Conservation (phyloP, 495 filamentous ascomycete genomes). For the Penicillium maclennaniae region DNA sequence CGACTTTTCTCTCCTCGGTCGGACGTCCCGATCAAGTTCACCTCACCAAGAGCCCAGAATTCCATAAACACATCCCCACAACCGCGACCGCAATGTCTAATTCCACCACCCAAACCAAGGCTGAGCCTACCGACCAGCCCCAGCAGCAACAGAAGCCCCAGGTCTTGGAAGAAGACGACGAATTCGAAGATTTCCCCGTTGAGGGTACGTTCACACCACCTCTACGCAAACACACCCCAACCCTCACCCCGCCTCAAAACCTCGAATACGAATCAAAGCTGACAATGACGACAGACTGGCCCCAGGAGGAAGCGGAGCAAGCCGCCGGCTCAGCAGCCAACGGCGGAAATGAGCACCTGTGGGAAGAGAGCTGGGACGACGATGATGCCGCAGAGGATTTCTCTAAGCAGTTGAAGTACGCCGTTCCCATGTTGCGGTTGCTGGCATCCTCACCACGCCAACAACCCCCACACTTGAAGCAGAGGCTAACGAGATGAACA, state of each 20-base stretch:
- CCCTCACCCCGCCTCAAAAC: no score
- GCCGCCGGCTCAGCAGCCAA: conserved; percentile 46
- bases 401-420: conserved; percentile 89
- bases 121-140: conserved; percentile 38
- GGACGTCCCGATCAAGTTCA: not conserved
- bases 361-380: conserved; percentile 99
- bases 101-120: conserved; percentile 34
- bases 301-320: conserved; percentile 79
- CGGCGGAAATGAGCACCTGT: conserved; percentile 71
- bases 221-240: no score
- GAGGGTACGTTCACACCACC: conserved; percentile 60
- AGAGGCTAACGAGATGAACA: not conserved
- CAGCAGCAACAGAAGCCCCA: conserved; percentile 55
- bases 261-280: not conserved
- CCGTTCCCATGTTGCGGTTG: conserved; percentile 3
- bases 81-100: conserved; percentile 38
- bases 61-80: conserved; percentile 5
- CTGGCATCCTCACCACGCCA: not conserved
- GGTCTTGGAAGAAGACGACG: conserved; percentile 91
- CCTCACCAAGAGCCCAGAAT: conserved; percentile 26
- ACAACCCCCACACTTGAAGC: not conserved
- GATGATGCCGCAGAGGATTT: conserved; percentile 98
- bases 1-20: not conserved
- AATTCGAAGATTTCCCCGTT: conserved; percentile 98
- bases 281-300: conserved; percentile 63